These are phyloP conservation scores for Sporothrix schenckii DNA, from an alignment of 2,329 filamentous ascomycete species.

Conservation along the genomic window DNA sequence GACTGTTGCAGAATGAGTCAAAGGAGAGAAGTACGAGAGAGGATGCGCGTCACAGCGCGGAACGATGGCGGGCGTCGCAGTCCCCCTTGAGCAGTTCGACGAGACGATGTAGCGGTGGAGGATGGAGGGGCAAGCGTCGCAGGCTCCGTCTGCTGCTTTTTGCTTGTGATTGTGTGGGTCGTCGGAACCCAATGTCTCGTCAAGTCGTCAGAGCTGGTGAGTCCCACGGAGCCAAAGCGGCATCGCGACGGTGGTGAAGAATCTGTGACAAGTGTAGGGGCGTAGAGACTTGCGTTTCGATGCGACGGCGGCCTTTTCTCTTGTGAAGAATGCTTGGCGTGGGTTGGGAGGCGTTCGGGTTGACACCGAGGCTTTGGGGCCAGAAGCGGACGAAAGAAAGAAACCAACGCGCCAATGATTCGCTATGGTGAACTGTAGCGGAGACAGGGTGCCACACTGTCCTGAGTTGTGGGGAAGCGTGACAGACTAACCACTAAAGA, in stretches of 20 bases:
- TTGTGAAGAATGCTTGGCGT: neutral
- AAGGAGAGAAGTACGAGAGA: neutral
- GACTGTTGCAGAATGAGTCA: neutral
- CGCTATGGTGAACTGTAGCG: conserved; percentile 3
- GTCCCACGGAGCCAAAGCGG: neutral
- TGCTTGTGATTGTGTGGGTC: conserved; percentile 16
- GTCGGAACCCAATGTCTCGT: neutral
- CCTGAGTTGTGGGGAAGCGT: conserved; percentile 4
- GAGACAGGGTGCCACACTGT: neutral
- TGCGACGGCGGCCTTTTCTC: neutral
- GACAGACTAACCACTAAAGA: neutral
- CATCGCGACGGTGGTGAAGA: neutral
- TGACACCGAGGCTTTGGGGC: conserved; percentile 12
- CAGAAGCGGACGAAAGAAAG: neutral
- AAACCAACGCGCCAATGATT: conserved; percentile 6
- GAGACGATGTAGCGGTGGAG: conserved; percentile 1
- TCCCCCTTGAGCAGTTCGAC: neutral
- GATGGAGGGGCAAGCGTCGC: conserved; percentile 1
- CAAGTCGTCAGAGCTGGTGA: neutral
- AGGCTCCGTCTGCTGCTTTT: neutral
- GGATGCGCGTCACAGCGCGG: neutral
- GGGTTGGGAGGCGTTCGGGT: conserved; percentile 4
- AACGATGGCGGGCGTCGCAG: neutral
- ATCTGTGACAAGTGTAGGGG: neutral
- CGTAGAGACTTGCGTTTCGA: neutral